Evolutionary conservation across 805 yeast species (phyloP).

Genomic region (Metschnikowia reukaufii): DNA sequence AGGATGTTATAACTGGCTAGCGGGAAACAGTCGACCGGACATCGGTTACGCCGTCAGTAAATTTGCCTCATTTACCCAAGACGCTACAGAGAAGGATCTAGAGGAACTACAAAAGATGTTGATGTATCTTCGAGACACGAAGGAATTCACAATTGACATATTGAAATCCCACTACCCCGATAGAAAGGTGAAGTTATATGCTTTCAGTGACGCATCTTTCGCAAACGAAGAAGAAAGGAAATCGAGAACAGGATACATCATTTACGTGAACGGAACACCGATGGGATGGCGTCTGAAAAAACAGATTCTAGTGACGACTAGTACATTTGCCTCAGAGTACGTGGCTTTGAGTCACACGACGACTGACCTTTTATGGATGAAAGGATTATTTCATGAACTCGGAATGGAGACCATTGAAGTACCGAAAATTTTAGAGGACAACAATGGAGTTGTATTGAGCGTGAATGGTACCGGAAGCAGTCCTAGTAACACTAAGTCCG

Average conservation of each 20-base stretch:
- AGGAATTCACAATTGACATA: not conserved
- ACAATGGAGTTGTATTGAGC: conserved; percentile 6
- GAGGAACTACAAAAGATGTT: not conserved
- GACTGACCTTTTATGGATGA: not conserved
- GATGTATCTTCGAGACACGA: not conserved
- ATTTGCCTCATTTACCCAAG: not conserved
- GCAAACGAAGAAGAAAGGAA: conserved; percentile 3
- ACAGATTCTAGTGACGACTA: conserved; percentile 4
- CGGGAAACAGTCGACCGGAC: conserved; percentile 2
- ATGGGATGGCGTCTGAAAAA: conserved; percentile 1
- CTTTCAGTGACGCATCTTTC: conserved; percentile 7
- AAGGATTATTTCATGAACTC: not conserved
- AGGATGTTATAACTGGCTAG: conserved; percentile 5
- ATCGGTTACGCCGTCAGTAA: conserved; percentile 4
- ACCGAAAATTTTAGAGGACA: conserved; percentile 7
- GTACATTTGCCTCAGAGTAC: not conserved
- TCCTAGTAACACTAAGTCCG: conserved; percentile 3
- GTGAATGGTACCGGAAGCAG: conserved; percentile 8
- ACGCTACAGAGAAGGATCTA: not conserved
- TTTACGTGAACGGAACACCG: not conserved
- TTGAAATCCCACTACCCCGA: not conserved
- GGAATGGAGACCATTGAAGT: not conserved
- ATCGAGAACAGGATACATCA: conserved; percentile 1
- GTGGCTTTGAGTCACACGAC: conserved; percentile 5
- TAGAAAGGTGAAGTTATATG: not conserved